These are phyloP conservation scores for Colletotrichum tropicale DNA, from an alignment of 2,329 filamentous ascomycete genomes.

Conservation along the genomic window DNA sequence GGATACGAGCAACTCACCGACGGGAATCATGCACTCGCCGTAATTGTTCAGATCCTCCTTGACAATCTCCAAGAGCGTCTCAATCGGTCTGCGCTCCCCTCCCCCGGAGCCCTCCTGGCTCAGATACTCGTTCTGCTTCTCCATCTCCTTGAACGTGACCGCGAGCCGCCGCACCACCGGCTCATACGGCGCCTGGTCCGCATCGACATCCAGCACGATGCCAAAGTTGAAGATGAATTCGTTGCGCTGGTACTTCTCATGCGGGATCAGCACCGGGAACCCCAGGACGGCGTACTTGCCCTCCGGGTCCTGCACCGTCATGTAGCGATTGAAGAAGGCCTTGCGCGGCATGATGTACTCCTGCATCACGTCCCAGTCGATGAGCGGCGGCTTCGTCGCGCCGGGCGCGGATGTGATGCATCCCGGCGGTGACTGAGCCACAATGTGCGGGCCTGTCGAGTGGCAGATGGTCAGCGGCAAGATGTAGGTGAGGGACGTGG, in stretches of 20 bases:
- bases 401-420: conserved; percentile 57
- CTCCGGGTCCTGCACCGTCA: conserved; percentile 77
- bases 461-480: conserved; percentile 18
- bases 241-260: conserved; percentile 84
- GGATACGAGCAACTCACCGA: conserved; percentile 62
- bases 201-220: conserved; percentile 71
- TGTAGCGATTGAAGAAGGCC: conserved; percentile 90
- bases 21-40: conserved; percentile 97
- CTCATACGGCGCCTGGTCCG: conserved; percentile 80
- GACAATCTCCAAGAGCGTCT: conserved; percentile 81
- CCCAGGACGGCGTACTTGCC: conserved; percentile 80
- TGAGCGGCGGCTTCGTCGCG: conserved; percentile 63
- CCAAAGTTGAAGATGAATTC: conserved; percentile 99
- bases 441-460: conserved; percentile 61
- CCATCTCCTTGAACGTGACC: conserved; percentile 83
- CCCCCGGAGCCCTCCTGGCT: conserved; percentile 59
- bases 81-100: conserved; percentile 66
- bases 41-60: conserved; percentile 94
- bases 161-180: conserved; percentile 87
- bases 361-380: conserved; percentile 85
- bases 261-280: conserved; percentile 85
- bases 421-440: conserved; percentile 66
- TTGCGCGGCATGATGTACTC: conserved; percentile 95
- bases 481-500: not conserved
- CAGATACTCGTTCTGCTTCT: conserved; percentile 88